Percentiles rank a stretch among this genome's conserved stretches.
Conservation (phyloP, 495 filamentous ascomycete genomes). For the Hypoxylon trugodes region DNA sequence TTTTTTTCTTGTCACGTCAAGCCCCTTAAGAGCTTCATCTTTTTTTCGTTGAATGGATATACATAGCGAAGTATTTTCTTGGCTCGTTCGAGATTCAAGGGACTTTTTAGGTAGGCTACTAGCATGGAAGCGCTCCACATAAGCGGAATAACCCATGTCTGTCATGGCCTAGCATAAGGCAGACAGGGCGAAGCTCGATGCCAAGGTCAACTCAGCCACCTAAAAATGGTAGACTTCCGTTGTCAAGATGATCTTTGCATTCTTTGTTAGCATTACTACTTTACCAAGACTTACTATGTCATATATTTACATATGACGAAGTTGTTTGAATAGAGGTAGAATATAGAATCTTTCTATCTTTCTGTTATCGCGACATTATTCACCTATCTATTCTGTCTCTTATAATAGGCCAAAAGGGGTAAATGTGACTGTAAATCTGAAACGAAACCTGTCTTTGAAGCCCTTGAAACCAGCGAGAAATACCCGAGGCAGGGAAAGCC, state of each 20-base stretch:
- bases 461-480: constrained; percentile 11
- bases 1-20: background rate
- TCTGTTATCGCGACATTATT: background rate
- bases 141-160: constrained; percentile 20
- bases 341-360: too few species aligned
- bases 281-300: constrained; percentile 2
- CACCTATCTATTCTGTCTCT: background rate
- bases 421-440: constrained; percentile 16
- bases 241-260: constrained; percentile 1
- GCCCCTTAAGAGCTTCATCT: constrained; percentile 1
- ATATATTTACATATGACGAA: too few species aligned
- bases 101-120: constrained; percentile 12
- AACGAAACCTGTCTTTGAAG: constrained; percentile 6
- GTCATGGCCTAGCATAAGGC: constrained; percentile 8
- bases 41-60: too few species aligned
- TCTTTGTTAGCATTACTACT: background rate
- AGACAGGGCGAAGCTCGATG: constrained; percentile 13
- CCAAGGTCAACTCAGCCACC: constrained; percentile 38
- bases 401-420: background rate
- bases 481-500: constrained; percentile 2
- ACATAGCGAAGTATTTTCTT: background rate
- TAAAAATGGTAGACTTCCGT: constrained; percentile 6
- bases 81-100: constrained; percentile 15
- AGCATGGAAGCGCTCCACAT: constrained; percentile 11
- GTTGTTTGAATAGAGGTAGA: too few species aligned